These are phyloP conservation scores for Xanthoceras sorbifolium DNA, from an alignment of 345 rosid species.

Conservation along the genomic window DNA sequence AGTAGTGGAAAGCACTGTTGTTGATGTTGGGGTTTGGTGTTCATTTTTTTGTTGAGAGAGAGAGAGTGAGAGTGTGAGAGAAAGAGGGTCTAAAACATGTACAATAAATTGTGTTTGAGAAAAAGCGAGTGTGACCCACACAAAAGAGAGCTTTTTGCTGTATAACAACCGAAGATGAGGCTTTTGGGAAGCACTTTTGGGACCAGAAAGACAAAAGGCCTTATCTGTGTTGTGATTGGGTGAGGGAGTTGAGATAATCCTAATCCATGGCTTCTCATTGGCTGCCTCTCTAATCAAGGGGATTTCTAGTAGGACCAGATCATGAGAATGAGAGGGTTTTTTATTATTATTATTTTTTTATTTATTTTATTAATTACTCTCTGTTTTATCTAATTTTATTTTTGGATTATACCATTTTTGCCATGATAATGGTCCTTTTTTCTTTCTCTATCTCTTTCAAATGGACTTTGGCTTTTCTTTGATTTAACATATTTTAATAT, in stretches of 20 bases:
- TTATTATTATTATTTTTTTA: no score
- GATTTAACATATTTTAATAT: no score
- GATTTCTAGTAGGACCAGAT: slow-evolving; percentile 49
- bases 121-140: slow-evolving; percentile 25
- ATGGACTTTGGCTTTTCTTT: no score
- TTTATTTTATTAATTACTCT: not conserved
- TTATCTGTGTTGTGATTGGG: slow-evolving; percentile 77
- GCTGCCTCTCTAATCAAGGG: slow-evolving; percentile 40
- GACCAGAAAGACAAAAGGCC: slow-evolving; percentile 43
- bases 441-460: no score
- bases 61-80: not conserved
- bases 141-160: slow-evolving; percentile 30
- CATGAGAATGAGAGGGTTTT: not conserved
- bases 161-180: not conserved
- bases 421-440: no score
- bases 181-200: slow-evolving; percentile 43
- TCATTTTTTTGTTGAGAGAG: not conserved
- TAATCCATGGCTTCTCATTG: slow-evolving; percentile 44
- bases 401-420: no score
- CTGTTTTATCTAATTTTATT: not conserved
- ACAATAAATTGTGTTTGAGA: slow-evolving; percentile 11
- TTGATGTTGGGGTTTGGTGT: not conserved
- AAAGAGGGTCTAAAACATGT: not conserved
- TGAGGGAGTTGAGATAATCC: slow-evolving; percentile 47
- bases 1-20: not conserved